Evolutionary conservation across 768 basidiomycete species (phyloP), one percentile per base, ranked within the genome.

Genomic region (Termitomyces sp.): DNA sequence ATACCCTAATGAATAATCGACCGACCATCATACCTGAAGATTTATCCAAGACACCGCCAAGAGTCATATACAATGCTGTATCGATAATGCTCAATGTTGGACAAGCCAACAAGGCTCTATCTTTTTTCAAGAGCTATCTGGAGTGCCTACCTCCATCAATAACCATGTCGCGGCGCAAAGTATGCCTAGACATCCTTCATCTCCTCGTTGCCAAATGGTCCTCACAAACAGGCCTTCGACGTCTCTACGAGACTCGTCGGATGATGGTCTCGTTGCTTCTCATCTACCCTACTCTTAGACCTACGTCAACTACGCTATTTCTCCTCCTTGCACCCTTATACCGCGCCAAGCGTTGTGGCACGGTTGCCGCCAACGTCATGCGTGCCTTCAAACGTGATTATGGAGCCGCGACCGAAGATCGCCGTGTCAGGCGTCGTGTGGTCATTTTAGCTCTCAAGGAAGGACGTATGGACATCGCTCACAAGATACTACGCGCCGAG

Each of bases 381-480:
- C 65, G 65, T 47, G 66, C 70, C 48, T 90, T 86, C 69, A 75
- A 75, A 65, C 68, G 69, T 56, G 75, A 77, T 65, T 91, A 86
- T 86, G 89, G 89, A 3, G 58, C 72, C 20, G 70, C 70, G 31
- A 74, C 87, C 5, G 82, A 82, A 65, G 84, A 88, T 72, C 75
- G 79, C 56, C 74, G 77, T 25, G 88, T 91, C 25, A 79, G 82
- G 67, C 81, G 85, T 60, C 83, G 86, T 46, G 71, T 91, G 56
- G 80, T 80, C 5, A 73, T 71, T 46, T 75, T 88, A 51, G 89
- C 88, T 36, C 67, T 87, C 58, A 88, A 86, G 70, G 84, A 91
- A 74, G 83, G 86, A 15, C 81, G 86, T 49, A 71, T 76, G 63
- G 84, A 85, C 66, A 81, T 88, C 60, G 74, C 76, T 17, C 57